Conservation (phyloP, 345 rosid species). For the Firmiana major region DNA sequence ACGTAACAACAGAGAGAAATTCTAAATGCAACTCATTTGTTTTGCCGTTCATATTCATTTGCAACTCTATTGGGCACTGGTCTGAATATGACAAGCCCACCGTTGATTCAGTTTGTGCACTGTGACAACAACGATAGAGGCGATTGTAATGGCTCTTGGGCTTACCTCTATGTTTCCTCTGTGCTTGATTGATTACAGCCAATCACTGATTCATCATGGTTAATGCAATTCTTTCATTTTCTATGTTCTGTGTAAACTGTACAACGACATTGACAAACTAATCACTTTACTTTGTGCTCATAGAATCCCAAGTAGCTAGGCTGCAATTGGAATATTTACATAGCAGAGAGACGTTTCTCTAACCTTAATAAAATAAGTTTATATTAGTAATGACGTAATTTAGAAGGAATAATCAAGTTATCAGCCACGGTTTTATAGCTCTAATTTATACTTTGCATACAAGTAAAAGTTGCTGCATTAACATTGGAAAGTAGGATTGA, state of each 20-base stretch:
- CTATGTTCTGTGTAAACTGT: background rate
- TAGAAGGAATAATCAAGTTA: background rate
- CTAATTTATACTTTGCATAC: background rate
- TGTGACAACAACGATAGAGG: conserved; percentile 26
- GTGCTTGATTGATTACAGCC: conserved; percentile 28
- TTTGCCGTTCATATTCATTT: too few relatives aligned
- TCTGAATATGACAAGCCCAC: too few relatives aligned
- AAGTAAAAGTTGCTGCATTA: background rate
- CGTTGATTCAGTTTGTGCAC: conserved; percentile 22
- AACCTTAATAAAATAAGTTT: background rate
- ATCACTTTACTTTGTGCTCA: conserved; percentile 1
- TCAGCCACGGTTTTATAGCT: background rate
- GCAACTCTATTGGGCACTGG: too few relatives aligned
- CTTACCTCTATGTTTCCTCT: conserved; percentile 35
- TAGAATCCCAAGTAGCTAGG: too few relatives aligned
- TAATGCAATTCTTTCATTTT: conserved; percentile 8
- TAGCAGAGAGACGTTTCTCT: background rate
- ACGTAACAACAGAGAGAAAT: conserved; percentile 21
- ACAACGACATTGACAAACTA: background rate
- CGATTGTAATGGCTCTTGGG: conserved; percentile 30
- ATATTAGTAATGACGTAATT: background rate
- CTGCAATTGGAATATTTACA: background rate
- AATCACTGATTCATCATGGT: background rate
- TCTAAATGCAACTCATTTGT: too few relatives aligned
- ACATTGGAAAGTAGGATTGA: background rate